Conservation (phyloP, 192 early-diverging fungal species). For the Linnemannia elongata region DNA sequence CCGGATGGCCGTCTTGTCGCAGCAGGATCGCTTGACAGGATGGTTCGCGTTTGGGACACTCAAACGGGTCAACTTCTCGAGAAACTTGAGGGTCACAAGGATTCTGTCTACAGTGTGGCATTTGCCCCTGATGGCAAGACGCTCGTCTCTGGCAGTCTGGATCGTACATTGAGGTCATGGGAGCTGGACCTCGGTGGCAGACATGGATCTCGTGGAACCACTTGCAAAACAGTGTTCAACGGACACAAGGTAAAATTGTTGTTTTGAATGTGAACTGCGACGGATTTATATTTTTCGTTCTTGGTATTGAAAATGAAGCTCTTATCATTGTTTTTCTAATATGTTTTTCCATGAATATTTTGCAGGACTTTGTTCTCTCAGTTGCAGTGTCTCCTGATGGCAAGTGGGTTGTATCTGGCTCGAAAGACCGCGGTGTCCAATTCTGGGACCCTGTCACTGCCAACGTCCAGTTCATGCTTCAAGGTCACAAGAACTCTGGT, state of each 20-base stretch:
- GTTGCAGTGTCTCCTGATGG: conserved; percentile 88
- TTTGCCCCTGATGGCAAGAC: conserved; percentile 94
- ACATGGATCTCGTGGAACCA: conserved; percentile 46
- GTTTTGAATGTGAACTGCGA: not conserved
- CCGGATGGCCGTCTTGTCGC: conserved; percentile 91
- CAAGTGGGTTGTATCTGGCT: conserved; percentile 93
- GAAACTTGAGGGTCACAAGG: conserved; percentile 94
- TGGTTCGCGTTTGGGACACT: conserved; percentile 94
- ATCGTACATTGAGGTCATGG: conserved; percentile 94
- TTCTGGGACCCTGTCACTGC: conserved; percentile 91
- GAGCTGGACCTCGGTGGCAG: conserved; percentile 72
- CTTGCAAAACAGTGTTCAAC: conserved; percentile 60
- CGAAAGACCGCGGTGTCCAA: conserved; percentile 93
- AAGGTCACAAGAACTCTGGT: conserved; percentile 98
- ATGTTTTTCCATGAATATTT: not conserved
- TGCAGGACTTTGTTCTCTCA: conserved; percentile 95
- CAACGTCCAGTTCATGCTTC: conserved; percentile 85
- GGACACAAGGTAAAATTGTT: conserved; percentile 64
- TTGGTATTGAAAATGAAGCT: not conserved
- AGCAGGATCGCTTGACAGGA: conserved; percentile 92
- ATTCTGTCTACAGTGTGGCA: conserved; percentile 95
- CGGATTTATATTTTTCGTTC: not conserved
- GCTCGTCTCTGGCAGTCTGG: conserved; percentile 93
- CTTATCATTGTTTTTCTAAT: not conserved
- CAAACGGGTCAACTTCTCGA: conserved; percentile 84